Evolutionary conservation across 1,284 basidiomycete genomes (phyloP), one percentile per base, ranked within the genome.

Genomic region (Marasmius fiardii): DNA sequence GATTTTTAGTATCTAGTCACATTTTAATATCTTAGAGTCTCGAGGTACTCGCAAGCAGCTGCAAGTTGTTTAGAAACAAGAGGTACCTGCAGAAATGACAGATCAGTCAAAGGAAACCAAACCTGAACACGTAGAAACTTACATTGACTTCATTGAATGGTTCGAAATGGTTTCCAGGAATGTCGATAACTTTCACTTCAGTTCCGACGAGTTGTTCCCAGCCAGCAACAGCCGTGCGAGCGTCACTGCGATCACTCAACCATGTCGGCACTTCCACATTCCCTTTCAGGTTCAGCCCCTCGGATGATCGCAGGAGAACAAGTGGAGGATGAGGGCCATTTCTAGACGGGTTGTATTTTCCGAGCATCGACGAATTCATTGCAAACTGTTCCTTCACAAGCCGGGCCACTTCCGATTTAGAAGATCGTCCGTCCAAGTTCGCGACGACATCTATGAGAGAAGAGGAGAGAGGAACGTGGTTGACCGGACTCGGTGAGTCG

Each of bases 161-260:
- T 58, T 79, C 69, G 59, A 89, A 88, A 60, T 89, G 87, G 63
- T 88, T 70, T 0, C 87, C 87, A 1, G 84, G 81, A 8, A 88
- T 80, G 60, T 85, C 79, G 34, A 82, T 63, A 1, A 79, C 69
- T 37, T 74, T 71, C 1, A 87, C 58, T 1, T 63, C 50, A 10
- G 45, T 58, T 3, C 71, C 71, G 0, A 75, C 64, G 11, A 84
- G 60, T 0, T 51, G 60, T 54, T 81, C 73, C 86, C 87, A 89
- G 24, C 73, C 79, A 0, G 56, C 63, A 0, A 72, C 70, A 5
- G 72, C 66, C 11, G 63, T 60, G 14, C 61, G 60, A 0, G 68
- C 60, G 43, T 78, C 66, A 11, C 64, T 67, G 4, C 83, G 74
- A 55, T 82, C 74, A 0, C 75, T 65, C 34, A 88, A 71, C 82